These are phyloP conservation scores for Geosmithia flava DNA, from an alignment of 2,329 filamentous ascomycete genomes.

Conservation along the genomic window DNA sequence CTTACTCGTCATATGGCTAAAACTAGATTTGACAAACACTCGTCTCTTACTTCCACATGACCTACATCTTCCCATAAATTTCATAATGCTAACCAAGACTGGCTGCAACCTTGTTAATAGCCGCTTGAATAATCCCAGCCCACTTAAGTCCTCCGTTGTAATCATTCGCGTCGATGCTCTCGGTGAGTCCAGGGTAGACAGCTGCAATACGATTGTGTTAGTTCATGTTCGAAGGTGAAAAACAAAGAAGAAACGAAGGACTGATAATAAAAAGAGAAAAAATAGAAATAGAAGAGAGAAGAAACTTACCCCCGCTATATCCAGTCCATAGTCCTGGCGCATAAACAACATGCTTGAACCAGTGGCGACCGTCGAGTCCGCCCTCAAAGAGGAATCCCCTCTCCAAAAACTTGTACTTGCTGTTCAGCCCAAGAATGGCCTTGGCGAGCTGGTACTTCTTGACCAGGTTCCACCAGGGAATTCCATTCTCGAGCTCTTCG, in stretches of 20 bases:
- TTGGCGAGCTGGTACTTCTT: conserved; percentile 52
- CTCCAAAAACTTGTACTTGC: conserved; percentile 75
- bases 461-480: conserved; percentile 73
- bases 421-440: conserved; percentile 56
- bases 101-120: conserved; percentile 32
- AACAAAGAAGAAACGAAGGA: not conserved
- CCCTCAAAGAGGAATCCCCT: conserved; percentile 62
- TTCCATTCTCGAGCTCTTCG: conserved; percentile 31
- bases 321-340: conserved; percentile 87
- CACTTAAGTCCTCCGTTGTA: conserved; percentile 45
- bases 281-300: no score
- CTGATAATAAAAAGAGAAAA: no score
- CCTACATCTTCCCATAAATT: no score
- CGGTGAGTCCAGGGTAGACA: conserved; percentile 49
- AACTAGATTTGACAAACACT: no score
- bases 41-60: not conserved
- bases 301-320: conserved; percentile 58
- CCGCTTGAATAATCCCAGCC: conserved; percentile 43
- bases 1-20: no score
- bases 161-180: conserved; percentile 49
- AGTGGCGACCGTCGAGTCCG: conserved; percentile 67
- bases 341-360: conserved; percentile 95
- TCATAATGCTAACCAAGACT: conserved; percentile 8
- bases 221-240: not conserved
- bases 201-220: conserved; percentile 19